phyloP scores from a whole-genome alignment of 2,329 filamentous ascomycete genomes.

The Pseudophaeomoniella oleicola region DNA sequence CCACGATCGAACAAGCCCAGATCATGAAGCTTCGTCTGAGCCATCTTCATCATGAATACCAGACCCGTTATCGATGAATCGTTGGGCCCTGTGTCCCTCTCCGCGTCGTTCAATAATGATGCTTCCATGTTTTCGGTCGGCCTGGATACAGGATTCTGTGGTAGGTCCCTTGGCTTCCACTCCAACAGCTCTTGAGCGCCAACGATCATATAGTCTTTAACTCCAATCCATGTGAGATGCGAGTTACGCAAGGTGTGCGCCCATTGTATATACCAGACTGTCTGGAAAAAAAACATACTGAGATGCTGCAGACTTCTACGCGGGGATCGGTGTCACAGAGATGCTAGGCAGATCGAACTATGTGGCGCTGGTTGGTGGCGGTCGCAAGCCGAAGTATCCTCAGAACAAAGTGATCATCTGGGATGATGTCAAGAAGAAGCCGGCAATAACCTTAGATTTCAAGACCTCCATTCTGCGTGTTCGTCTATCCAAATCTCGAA shows the following conservation, averaged over 20 bases:
- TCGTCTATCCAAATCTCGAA: conserved; percentile 58
- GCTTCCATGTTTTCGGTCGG: conserved; percentile 77
- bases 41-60: conserved; percentile 59
- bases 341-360: conserved; percentile 84
- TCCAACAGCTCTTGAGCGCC: conserved; percentile 8
- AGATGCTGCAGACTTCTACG: conserved; percentile 59
- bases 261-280: too few species aligned
- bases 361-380: conserved; percentile 77
- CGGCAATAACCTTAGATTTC: conserved; percentile 63
- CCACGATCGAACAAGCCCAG: not conserved
- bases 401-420: conserved; percentile 88
- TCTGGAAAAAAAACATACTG: too few species aligned
- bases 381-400: conserved; percentile 69
- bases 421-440: conserved; percentile 70
- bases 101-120: conserved; percentile 73
- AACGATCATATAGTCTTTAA: conserved; percentile 46
- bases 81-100: conserved; percentile 60
- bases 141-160: conserved; percentile 70
- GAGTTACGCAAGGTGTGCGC: conserved; percentile 42
- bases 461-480: conserved; percentile 69
- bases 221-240: conserved; percentile 56
- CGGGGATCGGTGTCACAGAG: conserved; percentile 65
- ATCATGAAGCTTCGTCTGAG: not conserved
- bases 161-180: conserved; percentile 35
- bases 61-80: conserved; percentile 70